Conservation (phyloP, 768 basidiomycete genomes). For the Boletus sp. region DNA sequence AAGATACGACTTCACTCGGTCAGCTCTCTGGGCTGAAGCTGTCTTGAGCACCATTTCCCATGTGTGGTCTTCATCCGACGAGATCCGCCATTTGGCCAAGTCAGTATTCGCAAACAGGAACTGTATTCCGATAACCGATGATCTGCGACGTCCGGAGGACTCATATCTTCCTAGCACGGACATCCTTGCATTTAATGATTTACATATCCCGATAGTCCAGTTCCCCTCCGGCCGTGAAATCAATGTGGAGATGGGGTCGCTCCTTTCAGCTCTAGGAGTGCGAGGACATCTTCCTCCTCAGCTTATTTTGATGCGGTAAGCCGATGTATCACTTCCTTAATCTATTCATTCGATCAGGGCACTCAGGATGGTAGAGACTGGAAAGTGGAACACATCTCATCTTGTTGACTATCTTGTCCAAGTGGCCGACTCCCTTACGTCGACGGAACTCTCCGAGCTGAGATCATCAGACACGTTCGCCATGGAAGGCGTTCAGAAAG, state of each 20-base stretch:
- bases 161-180: conserved; percentile 79
- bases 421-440: background rate
- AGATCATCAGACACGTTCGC: conserved; percentile 43
- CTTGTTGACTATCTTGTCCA: conserved; percentile 3
- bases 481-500: conserved; percentile 35
- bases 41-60: conserved; percentile 60
- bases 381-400: background rate
- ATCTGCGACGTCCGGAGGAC: conserved; percentile 65
- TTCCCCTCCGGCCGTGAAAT: conserved; percentile 36
- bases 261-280: background rate
- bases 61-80: conserved; percentile 59
- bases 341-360: background rate
- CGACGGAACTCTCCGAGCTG: background rate
- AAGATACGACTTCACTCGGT: conserved; percentile 58
- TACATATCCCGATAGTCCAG: background rate
- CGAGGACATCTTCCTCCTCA: background rate
- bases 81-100: conserved; percentile 29
- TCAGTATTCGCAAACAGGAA: conserved; percentile 20
- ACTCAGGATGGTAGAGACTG: background rate
- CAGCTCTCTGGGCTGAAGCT: conserved; percentile 72
- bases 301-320: background rate
- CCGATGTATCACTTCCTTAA: too few species aligned
- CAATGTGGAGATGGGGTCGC: background rate
- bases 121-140: conserved; percentile 49
- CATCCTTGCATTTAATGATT: conserved; percentile 6